Percentiles rank a stretch among this genome's conserved stretches.
These are phyloP conservation scores for Citrus australasica DNA, from an alignment of 345 rosid species.

Conservation along the genomic window DNA sequence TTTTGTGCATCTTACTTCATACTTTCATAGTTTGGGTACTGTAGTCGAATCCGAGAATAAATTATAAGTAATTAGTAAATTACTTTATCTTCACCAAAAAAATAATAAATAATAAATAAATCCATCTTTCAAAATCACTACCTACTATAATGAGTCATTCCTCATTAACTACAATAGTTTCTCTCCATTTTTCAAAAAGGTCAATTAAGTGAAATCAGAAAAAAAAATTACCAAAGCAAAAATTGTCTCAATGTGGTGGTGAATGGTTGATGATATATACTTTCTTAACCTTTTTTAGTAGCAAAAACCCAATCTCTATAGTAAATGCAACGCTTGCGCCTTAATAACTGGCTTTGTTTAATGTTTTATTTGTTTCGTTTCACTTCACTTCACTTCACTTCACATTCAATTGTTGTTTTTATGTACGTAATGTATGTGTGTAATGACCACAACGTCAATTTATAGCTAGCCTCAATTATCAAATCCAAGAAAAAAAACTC, in stretches of 20 bases:
- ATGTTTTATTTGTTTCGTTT: background rate
- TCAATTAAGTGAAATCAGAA: background rate
- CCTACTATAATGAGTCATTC: background rate
- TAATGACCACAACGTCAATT: background rate
- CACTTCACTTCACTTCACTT: background rate
- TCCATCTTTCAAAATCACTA: background rate
- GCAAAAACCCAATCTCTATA: too few relatives aligned
- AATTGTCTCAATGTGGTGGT: background rate
- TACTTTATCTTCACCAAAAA: too few relatives aligned
- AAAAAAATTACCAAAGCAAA: background rate
- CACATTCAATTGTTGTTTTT: background rate
- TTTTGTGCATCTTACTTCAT: too few relatives aligned
- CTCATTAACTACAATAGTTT: background rate
- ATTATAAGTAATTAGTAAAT: too few relatives aligned
- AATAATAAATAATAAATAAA: too few relatives aligned
- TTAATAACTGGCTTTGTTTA: constrained; percentile 27
- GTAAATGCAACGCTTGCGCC: constrained; percentile 26
- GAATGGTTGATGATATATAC: background rate
- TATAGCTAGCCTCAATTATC: too few relatives aligned
- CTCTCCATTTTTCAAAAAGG: background rate
- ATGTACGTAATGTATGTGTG: background rate
- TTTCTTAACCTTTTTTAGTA: background rate
- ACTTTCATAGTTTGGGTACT: too few relatives aligned
- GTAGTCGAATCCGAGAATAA: too few relatives aligned
- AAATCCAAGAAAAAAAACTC: background rate